Conservation (phyloP, 108 stramenopile species). For the Seminavis robusta region DNA sequence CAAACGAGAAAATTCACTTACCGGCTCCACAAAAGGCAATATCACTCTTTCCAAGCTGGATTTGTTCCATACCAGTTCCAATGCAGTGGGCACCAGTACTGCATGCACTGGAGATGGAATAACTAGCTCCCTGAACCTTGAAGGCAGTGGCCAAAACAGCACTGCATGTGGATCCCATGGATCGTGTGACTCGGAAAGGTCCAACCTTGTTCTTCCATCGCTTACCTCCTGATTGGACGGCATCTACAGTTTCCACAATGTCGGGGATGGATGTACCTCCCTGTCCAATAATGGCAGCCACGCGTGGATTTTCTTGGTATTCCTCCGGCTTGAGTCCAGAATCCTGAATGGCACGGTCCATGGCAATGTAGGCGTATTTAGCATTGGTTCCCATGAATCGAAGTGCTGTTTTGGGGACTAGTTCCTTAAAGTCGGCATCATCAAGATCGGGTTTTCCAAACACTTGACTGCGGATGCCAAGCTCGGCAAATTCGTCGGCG, state of each 20-base stretch:
- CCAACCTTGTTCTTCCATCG: constrained; percentile 95
- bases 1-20: constrained; percentile 13
- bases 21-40: constrained; percentile 91
- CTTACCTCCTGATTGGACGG: constrained; percentile 69
- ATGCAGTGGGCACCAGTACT: constrained; percentile 93
- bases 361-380: constrained; percentile 87
- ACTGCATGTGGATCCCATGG: constrained; percentile 89
- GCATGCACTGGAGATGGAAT: constrained; percentile 84
- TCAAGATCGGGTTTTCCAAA: constrained; percentile 67
- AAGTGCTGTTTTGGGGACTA: constrained; percentile 81
- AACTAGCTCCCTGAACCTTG: constrained; percentile 88
- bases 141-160: constrained; percentile 89
- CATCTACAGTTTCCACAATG: constrained; percentile 87
- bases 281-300: constrained; percentile 89
- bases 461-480: constrained; percentile 87
- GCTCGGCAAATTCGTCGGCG: constrained; percentile 72
- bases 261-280: constrained; percentile 90
- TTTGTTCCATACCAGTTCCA: constrained; percentile 91
- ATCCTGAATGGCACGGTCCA: constrained; percentile 82
- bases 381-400: constrained; percentile 88
- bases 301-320: constrained; percentile 85
- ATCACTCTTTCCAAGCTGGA: constrained; percentile 83
- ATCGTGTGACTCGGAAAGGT: constrained; percentile 90
- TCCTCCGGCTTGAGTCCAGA: constrained; percentile 75
- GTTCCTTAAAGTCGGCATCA: constrained; percentile 76